Evolutionary conservation across 73 alveolate species (phyloP), one percentile per base, ranked within the genome.

Genomic region (Tetrahymena borealis): DNA sequence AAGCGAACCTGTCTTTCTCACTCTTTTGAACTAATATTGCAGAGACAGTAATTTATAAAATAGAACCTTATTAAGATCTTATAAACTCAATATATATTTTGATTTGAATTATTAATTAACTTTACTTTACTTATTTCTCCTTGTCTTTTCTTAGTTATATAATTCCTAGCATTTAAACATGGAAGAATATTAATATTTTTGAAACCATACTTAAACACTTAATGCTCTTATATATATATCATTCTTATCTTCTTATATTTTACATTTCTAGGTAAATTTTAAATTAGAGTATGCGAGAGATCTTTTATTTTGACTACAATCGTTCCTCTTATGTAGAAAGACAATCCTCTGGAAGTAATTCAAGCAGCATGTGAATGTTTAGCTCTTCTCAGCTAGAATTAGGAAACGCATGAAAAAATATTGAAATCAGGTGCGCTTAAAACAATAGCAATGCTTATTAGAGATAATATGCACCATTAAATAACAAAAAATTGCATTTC

Each of bases 251-350:
- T 4, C 78, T 8, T 11, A 40, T 40, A 24, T 91, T 39, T 20
- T 40, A 32, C 20, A 12, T 16, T 36, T 38, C n/a, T 33, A 93
- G 95, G 77, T 32, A 91, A 92, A 33, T 93, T 93, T 90, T 38
- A 93, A 93, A 93, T 93, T 20, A 93, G 95, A 33, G 95, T 93
- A 38, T 93, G 95, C 39, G 95, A 93, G 39, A 93, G 91, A 90
- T 91, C 95, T 39, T 93, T 93, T 16, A 90, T 93, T 24, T 79
- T 93, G 90, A 93, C 95, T 20, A 93, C 95, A 1, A 85, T 93
- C 9, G 95, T 93, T 85, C 95, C 95, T 39, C 90, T 93, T 3
- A 33, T 93, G 79, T 40, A 93, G 78, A 39, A 33, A 33, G 95
- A 93, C 40, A 93, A 93, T 93, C 93, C 93, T 32, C 41, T 85